These are phyloP conservation scores for Clonostachys rhizophaga DNA, from an alignment of 2,329 filamentous ascomycete species.

Conservation along the genomic window DNA sequence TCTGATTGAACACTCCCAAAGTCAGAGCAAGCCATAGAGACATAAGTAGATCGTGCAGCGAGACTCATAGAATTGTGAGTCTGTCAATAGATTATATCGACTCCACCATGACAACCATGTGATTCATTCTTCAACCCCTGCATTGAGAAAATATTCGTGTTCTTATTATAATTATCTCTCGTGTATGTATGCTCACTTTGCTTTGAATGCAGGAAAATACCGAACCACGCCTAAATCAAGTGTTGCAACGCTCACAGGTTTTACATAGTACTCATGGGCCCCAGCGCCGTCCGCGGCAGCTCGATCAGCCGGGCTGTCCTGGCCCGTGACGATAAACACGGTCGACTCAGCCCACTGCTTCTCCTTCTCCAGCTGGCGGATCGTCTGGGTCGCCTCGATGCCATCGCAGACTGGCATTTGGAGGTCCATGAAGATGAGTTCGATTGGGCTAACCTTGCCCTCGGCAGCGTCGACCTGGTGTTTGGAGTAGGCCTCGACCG, in stretches of 20 bases:
- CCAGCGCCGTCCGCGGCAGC: neutral
- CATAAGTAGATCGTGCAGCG: no score
- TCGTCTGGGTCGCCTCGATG: neutral
- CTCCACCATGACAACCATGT: no score
- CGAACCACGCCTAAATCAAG: neutral
- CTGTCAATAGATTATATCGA: no score
- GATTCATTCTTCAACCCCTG: no score
- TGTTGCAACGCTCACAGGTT: neutral
- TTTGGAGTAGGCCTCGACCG: slow-evolving; percentile 23
- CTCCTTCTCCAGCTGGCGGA: neutral
- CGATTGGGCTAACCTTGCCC: neutral
- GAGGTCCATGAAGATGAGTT: neutral
- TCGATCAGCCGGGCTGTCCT: neutral
- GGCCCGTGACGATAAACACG: neutral
- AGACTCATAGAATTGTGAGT: no score
- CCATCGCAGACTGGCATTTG: neutral
- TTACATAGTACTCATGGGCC: neutral
- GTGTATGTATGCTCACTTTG: neutral
- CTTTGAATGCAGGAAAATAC: neutral
- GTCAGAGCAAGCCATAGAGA: no score
- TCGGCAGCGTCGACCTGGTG: neutral
- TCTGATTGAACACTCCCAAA: no score
- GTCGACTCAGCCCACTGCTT: neutral
- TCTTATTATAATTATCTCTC: no score
- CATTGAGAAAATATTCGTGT: no score